Percentiles rank a stretch among this genome's conserved stretches.
Conservation (phyloP, 139 green algal genomes). For the Tetradesmus lagerheimii region DNA sequence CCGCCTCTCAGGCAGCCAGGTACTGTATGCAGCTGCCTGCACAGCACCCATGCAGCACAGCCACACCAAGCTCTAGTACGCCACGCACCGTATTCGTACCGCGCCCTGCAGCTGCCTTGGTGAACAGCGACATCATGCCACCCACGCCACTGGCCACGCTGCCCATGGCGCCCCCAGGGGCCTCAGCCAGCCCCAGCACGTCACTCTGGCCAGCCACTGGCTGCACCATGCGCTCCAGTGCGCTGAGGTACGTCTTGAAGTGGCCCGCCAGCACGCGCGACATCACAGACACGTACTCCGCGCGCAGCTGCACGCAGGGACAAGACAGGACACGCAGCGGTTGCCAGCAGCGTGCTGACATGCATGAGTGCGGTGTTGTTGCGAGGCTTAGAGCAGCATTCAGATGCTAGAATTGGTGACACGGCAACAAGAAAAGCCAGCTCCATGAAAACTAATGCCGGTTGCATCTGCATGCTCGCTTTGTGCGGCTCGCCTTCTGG, state of each 20-base stretch:
- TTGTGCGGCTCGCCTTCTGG: too few relatives aligned
- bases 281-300: constrained; percentile 87
- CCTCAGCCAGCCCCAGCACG: constrained; percentile 44
- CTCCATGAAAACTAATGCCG: too few relatives aligned
- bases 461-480: too few relatives aligned
- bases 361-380: too few relatives aligned
- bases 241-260: constrained; percentile 90
- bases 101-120: neutral
- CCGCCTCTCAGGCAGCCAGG: too few relatives aligned
- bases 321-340: neutral
- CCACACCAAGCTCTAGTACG: too few relatives aligned
- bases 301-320: constrained; percentile 64
- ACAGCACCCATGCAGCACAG: neutral
- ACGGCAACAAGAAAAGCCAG: too few relatives aligned
- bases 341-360: neutral
- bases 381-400: too few relatives aligned
- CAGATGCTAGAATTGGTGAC: too few relatives aligned
- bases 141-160: neutral
- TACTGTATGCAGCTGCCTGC: neutral
- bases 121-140: constrained; percentile 51
- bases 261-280: constrained; percentile 85
- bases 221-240: constrained; percentile 77
- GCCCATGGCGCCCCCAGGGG: neutral
- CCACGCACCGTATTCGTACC: neutral
- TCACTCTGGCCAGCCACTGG: constrained; percentile 28